Conservation (phyloP, 2,329 filamentous ascomycete genomes). For the Phialemonium atrogriseum region DNA sequence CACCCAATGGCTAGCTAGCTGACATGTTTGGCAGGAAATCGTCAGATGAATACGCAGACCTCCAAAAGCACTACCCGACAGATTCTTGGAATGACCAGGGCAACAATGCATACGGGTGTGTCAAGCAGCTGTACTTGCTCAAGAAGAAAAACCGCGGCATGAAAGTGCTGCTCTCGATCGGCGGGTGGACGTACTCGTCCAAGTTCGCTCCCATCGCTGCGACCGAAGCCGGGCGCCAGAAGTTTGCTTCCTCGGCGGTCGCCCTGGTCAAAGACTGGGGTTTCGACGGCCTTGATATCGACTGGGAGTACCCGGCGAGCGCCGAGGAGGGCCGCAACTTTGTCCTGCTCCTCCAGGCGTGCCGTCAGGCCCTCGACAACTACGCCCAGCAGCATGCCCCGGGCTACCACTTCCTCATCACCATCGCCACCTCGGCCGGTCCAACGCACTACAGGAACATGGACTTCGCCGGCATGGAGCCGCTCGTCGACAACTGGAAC, state of each 20-base stretch:
- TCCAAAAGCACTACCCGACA: slow-evolving; percentile 57
- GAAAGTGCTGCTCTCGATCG: slow-evolving; percentile 74
- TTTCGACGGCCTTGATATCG: slow-evolving; percentile 48
- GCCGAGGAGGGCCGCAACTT: slow-evolving; percentile 30
- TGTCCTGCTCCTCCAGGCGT: slow-evolving; percentile 32
- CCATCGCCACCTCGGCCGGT: slow-evolving; percentile 29
- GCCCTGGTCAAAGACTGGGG: slow-evolving; percentile 61
- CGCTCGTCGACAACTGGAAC: slow-evolving; percentile 44
- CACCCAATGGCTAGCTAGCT: slow-evolving; percentile 1
- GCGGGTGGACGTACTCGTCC: slow-evolving; percentile 69
- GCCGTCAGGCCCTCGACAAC: slow-evolving; percentile 26
- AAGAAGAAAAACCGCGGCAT: slow-evolving; percentile 71
- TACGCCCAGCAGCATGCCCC: slow-evolving; percentile 19
- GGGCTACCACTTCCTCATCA: slow-evolving; percentile 23
- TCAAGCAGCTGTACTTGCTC: slow-evolving; percentile 68
- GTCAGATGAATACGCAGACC: slow-evolving; percentile 55
- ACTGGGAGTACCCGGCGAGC: slow-evolving; percentile 45
- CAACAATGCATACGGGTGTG: slow-evolving; percentile 65
- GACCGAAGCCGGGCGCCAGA: slow-evolving; percentile 50
- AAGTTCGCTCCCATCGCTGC: slow-evolving; percentile 59
- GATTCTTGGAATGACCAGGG: slow-evolving; percentile 54
- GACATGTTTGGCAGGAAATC: slow-evolving; percentile 29
- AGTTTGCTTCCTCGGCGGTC: slow-evolving; percentile 62
- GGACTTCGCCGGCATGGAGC: slow-evolving; percentile 37
- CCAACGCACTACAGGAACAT: slow-evolving; percentile 34